Base-by-base conservation (phyloP, 2,329 filamentous ascomycete species). In the Cladophialophora exuberans region DNA sequence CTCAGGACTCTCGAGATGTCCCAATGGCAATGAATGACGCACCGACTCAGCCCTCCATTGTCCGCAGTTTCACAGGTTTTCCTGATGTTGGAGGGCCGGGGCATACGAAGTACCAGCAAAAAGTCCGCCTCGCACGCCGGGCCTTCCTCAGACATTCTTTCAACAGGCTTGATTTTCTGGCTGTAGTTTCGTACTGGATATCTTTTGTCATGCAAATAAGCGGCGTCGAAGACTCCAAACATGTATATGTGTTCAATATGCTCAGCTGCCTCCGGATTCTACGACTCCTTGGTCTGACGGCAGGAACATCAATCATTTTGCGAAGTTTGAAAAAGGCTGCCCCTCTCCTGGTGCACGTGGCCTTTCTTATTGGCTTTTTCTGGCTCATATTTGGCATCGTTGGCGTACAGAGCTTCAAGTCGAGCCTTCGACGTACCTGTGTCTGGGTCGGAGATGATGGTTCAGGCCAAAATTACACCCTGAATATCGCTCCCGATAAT, bases 361-460 rank as follows among this genome's bases (percentile, higher is more conserved):
- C 90, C 1, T 97, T 99, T 68, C 78, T 99, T 18, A 91, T 99
- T 62, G 83, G 89, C 11, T 99, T 99, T 74, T 99, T 99, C 73
- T 99, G 94, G 94, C 81, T 99, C 36, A 76, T 97, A 9, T 99
- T 99, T 74, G 94, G 91, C 31, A 97, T 99, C 59, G 86, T 99
- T 55, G 95, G 94, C 4, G 88, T 99, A 18, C 95, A 99, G 70
- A 96, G 89, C 72, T 99, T 99, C 76, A 93, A 93, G 72, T 86
- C 88, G 6, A 93, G 89, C 70, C 73, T 93, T 20, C 83, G 83
- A 62, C 86, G 89, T 43, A 86, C 85, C 59, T 94, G 89, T 68
- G 85, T 90, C 25, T 94, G 88, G 88, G 72, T 88, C 46, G 86
- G 90, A 60, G 85, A 86, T 4, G 67, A 70, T 17, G 72, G 69